Conservation (phyloP, 495 filamentous ascomycete genomes). For the Tuber aestivum region DNA sequence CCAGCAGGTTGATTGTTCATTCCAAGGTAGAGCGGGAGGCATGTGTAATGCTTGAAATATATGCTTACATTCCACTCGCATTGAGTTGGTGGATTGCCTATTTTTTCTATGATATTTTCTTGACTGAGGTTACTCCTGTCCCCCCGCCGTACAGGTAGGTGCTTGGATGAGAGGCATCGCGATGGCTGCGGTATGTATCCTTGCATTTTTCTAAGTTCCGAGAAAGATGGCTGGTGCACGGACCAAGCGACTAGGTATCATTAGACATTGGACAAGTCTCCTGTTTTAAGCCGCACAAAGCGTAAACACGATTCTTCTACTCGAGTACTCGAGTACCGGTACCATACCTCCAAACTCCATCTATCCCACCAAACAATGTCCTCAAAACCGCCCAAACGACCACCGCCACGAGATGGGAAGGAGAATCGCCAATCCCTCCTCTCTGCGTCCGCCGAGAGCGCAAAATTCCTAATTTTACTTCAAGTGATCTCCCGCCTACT, state of each 20-base stretch:
- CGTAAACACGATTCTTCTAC: constrained; percentile 15
- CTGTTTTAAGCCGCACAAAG: constrained; percentile 24
- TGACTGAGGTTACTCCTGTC: background rate
- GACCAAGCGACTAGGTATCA: background rate
- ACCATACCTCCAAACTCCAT: background rate
- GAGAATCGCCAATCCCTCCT: constrained; percentile 40
- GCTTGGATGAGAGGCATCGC: background rate
- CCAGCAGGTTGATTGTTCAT: background rate
- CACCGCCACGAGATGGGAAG: constrained; percentile 9
- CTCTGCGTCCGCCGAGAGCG: constrained; percentile 58
- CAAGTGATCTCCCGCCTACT: constrained; percentile 76
- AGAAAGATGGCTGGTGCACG: background rate
- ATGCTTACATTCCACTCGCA: background rate
- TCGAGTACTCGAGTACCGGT: background rate
- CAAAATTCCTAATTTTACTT: constrained; percentile 76
- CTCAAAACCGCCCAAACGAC: constrained; percentile 10
- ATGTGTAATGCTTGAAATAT: background rate
- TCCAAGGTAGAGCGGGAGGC: background rate
- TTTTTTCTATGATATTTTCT: background rate
- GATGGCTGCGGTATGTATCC: background rate
- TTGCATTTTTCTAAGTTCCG: background rate
- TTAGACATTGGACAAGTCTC: background rate
- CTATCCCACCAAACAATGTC: constrained; percentile 19
- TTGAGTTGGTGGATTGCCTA: background rate
- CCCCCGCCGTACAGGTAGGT: background rate